Percentiles rank a stretch among this genome's conserved stretches.
These are phyloP conservation scores for Penstemon barbatus DNA, from an alignment of 257 asterid species.

Conservation along the genomic window DNA sequence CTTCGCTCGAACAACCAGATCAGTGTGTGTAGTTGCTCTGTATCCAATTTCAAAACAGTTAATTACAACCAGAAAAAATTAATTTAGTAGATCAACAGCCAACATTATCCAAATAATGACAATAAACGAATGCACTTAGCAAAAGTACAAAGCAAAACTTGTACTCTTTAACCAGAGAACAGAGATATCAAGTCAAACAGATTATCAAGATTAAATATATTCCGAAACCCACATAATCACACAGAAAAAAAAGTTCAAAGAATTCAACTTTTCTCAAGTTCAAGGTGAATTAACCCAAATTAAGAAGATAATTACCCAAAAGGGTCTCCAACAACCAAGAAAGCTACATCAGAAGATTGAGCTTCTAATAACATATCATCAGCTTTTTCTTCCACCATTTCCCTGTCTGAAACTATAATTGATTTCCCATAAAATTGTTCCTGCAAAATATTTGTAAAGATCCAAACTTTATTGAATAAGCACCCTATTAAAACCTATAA, in stretches of 20 bases:
- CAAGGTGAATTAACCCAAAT: not conserved
- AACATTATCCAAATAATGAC: not conserved
- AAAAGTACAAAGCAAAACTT: not conserved
- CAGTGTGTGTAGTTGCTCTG: conserved; percentile 95
- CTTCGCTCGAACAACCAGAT: conserved; percentile 89
- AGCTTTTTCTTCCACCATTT: conserved; percentile 86
- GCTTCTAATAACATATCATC: conserved; percentile 79
- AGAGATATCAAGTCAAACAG: not conserved
- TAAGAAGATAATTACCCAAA: conserved; percentile 56
- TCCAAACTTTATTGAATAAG: conserved; percentile 23
- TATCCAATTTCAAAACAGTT: conserved; percentile 15
- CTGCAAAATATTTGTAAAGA: conserved; percentile 41
- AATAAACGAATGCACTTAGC: conserved; percentile 4
- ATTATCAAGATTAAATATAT: not conserved
- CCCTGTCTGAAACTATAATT: conserved; percentile 71
- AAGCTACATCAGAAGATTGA: conserved; percentile 68
- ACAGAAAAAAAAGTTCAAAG: not conserved
- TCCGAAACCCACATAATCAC: not conserved
- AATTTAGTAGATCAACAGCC: conserved; percentile 8
- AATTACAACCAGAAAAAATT: conserved; percentile 7
- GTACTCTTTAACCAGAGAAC: too few relatives aligned
- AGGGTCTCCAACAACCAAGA: conserved; percentile 96
- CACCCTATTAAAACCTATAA: conserved; percentile 3
- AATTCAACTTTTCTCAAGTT: not conserved
- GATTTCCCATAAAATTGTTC: conserved; percentile 75